Percentiles rank a stretch among this genome's conserved stretches.
Conservation (phyloP, 2,329 filamentous ascomycete species). For the Trichoderma sp. region DNA sequence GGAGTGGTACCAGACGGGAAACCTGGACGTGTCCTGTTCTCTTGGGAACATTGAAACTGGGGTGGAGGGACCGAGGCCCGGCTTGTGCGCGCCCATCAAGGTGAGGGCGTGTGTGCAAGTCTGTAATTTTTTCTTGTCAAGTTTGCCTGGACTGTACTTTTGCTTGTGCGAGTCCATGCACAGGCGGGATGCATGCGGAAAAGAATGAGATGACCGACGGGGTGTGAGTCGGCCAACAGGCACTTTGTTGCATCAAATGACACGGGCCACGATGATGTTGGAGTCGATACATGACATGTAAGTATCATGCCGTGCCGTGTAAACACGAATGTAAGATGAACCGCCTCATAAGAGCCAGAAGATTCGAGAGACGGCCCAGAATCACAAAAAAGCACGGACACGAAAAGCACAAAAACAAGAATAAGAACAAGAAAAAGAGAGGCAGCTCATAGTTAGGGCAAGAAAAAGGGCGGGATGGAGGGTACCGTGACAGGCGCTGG, state of each 20-base stretch:
- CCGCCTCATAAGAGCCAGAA: neutral
- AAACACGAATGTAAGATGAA: neutral
- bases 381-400: neutral
- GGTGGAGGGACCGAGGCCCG: neutral
- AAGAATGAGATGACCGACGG: neutral
- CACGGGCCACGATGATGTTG: neutral
- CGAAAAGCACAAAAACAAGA: neutral
- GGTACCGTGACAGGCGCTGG: constrained; percentile 16
- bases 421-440: neutral
- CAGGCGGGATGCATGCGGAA: neutral
- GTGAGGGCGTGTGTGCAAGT: neutral
- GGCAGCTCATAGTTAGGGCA: neutral
- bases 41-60: neutral
- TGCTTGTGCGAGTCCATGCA: neutral
- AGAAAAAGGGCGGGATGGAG: neutral
- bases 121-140: neutral
- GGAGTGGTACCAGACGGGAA: neutral
- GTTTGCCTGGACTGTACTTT: neutral
- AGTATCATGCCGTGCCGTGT: neutral
- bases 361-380: neutral
- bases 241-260: neutral
- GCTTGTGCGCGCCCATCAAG: neutral
- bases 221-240: neutral
- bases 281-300: neutral
- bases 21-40: neutral